These are phyloP conservation scores for Saccharomyces eubayanus DNA, from an alignment of 805 yeast species.

Conservation along the genomic window DNA sequence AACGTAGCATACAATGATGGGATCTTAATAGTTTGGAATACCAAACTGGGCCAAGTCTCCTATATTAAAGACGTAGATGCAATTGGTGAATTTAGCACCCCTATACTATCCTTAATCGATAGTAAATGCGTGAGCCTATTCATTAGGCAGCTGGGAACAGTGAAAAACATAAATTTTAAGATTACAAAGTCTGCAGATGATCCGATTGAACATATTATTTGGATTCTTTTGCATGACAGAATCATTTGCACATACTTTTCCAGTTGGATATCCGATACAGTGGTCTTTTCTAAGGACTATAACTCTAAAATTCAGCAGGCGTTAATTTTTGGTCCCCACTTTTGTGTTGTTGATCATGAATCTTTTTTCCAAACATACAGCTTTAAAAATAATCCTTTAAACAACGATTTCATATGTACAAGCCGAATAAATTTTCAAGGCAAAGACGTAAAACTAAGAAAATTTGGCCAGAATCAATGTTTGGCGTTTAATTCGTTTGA, in stretches of 20 bases:
- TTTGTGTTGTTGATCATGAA: not conserved
- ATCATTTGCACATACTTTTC: not conserved
- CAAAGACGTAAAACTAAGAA: conserved; percentile 9
- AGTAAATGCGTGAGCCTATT: not conserved
- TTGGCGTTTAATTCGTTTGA: conserved; percentile 8
- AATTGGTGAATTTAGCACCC: not conserved
- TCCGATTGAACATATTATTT: not conserved
- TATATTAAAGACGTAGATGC: conserved; percentile 3
- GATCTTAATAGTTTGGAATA: conserved; percentile 15
- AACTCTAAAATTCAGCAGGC: not conserved
- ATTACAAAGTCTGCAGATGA: not conserved
- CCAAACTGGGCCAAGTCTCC: conserved; percentile 1
- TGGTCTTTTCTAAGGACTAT: not conserved
- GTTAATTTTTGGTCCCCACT: not conserved
- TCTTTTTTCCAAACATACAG: not conserved
- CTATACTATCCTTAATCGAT: not conserved
- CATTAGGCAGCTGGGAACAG: not conserved
- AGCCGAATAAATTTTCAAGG: not conserved
- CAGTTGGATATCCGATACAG: not conserved
- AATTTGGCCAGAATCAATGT: conserved; percentile 4
- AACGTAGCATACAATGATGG: conserved; percentile 6
- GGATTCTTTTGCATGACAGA: not conserved
- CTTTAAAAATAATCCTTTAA: not conserved
- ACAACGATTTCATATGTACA: not conserved
- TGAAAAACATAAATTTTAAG: not conserved